Evolutionary conservation across 1,139 yeast species (phyloP), one percentile per base, ranked within the genome.

Genomic region (Hemisphaericaspora xylofermentans): DNA sequence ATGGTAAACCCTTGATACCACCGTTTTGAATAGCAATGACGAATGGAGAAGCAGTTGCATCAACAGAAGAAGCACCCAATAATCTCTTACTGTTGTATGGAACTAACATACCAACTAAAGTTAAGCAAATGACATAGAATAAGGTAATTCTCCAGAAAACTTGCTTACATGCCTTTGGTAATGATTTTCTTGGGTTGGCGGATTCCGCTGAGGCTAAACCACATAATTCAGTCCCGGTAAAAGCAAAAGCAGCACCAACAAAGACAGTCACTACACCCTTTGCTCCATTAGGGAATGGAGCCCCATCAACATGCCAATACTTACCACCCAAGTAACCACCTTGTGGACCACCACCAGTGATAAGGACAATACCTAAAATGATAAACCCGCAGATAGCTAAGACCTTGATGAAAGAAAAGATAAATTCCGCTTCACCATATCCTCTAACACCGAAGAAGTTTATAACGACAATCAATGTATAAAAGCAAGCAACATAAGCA

Each of bases 381-480:
- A 81, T 78, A 62, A 78, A 85, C 27, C 89, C 93, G 37, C 74
- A 56, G 40, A 84, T 75, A 3, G 88, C 87, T 36, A 80, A 42
- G 30, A 84, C 76, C 57, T 84, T 84, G 53, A 82, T 63, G 45
- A 75, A 47, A 4, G 88, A 77, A 38, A 84, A 70, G 16, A 76
- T 59, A 47, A 84, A 83, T 63, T 84, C 89, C 37, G 84, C 80
- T 57, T 82, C 87, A 60, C 86, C 88, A 51, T 79, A 82, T 53
- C 87, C 87, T 49, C 68, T 76, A 44, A 82, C 87, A 43, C 82
- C 82, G 45, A 82, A 74, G 56, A 83, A 66, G 53, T 83, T 84
- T 43, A 84, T 74, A 2, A 62, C 57, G 17, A 76, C 66, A 49
- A 84, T 80, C 29, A 78, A 60, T 10, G 72, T 76, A 58, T 78